Percentiles rank a stretch among this genome's conserved stretches.
phyloP scores from a whole-genome alignment of 2,329 filamentous ascomycete genomes.

The Exophiala bonariae region DNA sequence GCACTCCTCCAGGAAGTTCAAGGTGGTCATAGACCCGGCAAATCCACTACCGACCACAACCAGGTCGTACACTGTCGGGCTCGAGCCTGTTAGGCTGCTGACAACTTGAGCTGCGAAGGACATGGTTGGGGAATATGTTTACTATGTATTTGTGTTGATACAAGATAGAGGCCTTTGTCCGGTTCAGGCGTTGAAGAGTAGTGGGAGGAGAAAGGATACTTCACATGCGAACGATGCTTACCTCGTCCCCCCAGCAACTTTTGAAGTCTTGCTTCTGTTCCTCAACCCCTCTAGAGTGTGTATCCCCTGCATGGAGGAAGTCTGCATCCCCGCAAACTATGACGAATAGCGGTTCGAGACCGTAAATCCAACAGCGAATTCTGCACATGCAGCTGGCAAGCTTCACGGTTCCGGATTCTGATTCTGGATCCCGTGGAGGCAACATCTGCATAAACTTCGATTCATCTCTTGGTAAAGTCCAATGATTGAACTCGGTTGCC shows the following conservation, averaged over 20 bases:
- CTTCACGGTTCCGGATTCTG: too few species aligned
- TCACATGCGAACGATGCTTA: too few species aligned
- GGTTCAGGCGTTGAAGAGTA: too few species aligned
- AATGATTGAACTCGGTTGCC: too few species aligned
- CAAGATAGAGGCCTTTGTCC: neutral
- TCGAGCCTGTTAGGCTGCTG: conserved; percentile 19
- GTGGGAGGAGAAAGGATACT: too few species aligned
- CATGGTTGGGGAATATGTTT: conserved; percentile 1
- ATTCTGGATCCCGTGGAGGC: too few species aligned
- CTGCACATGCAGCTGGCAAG: too few species aligned
- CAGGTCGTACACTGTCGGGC: conserved; percentile 35
- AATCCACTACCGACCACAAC: conserved; percentile 44
- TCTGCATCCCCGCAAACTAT: conserved; percentile 11
- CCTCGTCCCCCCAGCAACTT: neutral
- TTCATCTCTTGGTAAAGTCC: too few species aligned
- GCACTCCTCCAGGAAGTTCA: conserved; percentile 44
- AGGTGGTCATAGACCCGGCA: conserved; percentile 40
- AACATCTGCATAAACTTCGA: too few species aligned
- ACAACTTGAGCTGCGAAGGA: conserved; percentile 15
- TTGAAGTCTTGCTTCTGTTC: conserved; percentile 1
- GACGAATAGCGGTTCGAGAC: conserved; percentile 5
- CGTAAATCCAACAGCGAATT: too few species aligned
- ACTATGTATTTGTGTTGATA: neutral
- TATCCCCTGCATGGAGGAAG: neutral
- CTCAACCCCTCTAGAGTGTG: too few species aligned